phyloP scores from a whole-genome alignment of 2,329 filamentous ascomycete genomes.

The Coniella lustricola region DNA sequence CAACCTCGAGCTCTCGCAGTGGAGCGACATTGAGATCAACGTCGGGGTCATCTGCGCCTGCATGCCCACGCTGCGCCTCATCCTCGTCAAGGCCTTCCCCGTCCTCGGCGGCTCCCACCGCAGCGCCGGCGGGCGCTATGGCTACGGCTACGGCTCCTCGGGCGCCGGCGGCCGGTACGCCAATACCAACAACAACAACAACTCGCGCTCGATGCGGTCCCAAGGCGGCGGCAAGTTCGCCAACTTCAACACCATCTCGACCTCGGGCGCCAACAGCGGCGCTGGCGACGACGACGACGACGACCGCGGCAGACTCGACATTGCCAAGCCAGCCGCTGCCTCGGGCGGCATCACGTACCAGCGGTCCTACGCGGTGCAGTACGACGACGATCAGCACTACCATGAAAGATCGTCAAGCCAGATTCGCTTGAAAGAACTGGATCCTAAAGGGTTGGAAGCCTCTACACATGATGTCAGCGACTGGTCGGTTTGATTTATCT shows the following conservation, averaged over 20 bases:
- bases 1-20: constrained; percentile 23
- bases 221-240: neutral
- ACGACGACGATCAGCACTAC: constrained; percentile 17
- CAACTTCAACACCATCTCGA: neutral
- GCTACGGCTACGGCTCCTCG: constrained; percentile 1
- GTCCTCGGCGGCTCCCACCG: constrained; percentile 8
- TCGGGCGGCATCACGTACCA: constrained; percentile 18
- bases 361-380: constrained; percentile 17
- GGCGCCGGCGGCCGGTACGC: neutral
- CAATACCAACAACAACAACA: neutral
- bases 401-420: constrained; percentile 12
- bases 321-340: too few relatives aligned
- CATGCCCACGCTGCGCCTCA: constrained; percentile 25
- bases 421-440: constrained; percentile 17
- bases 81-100: constrained; percentile 25
- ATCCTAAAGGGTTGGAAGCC: constrained; percentile 15
- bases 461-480: constrained; percentile 11
- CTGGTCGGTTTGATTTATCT: constrained; percentile 12
- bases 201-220: neutral
- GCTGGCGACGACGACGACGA: neutral
- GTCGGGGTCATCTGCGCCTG: constrained; percentile 29
- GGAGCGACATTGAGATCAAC: constrained; percentile 29
- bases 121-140: too few relatives aligned
- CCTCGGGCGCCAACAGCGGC: neutral
- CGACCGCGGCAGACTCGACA: too few relatives aligned